These are phyloP conservation scores for Penicillium cinerascens DNA, from an alignment of 495 filamentous ascomycete species.

Conservation along the genomic window DNA sequence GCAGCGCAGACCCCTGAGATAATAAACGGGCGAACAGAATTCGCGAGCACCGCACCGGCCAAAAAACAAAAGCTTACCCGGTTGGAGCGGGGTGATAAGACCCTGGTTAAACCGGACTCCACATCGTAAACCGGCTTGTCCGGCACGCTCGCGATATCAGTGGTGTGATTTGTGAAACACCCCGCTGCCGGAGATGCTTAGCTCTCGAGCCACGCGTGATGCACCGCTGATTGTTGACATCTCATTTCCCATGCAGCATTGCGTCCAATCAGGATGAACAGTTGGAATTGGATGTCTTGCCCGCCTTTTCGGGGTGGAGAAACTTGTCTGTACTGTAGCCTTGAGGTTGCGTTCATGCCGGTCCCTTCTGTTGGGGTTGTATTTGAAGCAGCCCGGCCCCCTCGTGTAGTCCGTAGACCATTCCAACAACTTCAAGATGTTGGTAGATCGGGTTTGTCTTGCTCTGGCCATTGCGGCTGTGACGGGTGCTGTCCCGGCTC, in stretches of 20 bases:
- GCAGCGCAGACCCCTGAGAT: slow-evolving; percentile 8
- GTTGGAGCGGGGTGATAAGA: slow-evolving; percentile 4
- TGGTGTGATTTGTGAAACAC: slow-evolving; percentile 6
- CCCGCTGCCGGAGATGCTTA: slow-evolving; percentile 13
- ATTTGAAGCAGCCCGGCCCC: slow-evolving; percentile 4
- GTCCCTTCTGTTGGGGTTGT: not conserved
- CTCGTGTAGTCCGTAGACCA: not conserved
- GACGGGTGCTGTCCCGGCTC: slow-evolving; percentile 28
- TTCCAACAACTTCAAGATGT: slow-evolving; percentile 4
- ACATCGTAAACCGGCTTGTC: not conserved
- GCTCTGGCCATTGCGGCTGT: slow-evolving; percentile 27
- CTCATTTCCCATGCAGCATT: slow-evolving; percentile 6
- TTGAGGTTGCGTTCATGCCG: not conserved
- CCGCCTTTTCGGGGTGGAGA: slow-evolving; percentile 1
- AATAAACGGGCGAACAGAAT: slow-evolving; percentile 3
- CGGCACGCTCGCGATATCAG: slow-evolving; percentile 1
- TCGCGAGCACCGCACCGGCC: not conserved
- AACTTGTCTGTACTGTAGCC: not conserved
- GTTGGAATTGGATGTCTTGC: slow-evolving; percentile 1
- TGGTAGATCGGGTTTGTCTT: slow-evolving; percentile 23
- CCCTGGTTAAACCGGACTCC: not conserved
- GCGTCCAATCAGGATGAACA: slow-evolving; percentile 5
- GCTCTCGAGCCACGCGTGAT: slow-evolving; percentile 3
- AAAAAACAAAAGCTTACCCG: not conserved
- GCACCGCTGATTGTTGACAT: slow-evolving; percentile 4